phyloP scores from a whole-genome alignment of 2,329 filamentous ascomycete species.

The Aspergillus costaricaensis region DNA sequence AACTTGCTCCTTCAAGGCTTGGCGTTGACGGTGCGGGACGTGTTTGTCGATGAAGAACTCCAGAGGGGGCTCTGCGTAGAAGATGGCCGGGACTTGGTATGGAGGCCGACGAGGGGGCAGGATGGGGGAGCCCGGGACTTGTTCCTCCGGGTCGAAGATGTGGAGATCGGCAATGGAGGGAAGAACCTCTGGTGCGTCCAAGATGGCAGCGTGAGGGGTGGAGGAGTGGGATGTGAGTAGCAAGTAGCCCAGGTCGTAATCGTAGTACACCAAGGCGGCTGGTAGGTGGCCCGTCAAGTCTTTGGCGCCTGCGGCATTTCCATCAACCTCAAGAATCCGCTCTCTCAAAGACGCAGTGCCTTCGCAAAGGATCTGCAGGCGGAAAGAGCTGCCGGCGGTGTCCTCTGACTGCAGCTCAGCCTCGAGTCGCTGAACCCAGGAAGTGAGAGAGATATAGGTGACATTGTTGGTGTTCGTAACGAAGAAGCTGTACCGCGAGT shows the following conservation, averaged over 20 bases:
- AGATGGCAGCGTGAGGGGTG: conserved; percentile 53
- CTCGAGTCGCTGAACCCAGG: conserved; percentile 60
- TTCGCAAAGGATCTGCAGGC: conserved; percentile 58
- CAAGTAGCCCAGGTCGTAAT: conserved; percentile 60
- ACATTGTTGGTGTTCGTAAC: conserved; percentile 58
- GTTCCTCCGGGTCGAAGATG: conserved; percentile 27
- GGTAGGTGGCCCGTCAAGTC: conserved; percentile 42
- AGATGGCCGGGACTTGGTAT: conserved; percentile 45
- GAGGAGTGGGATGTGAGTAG: conserved; percentile 53
- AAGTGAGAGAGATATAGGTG: conserved; percentile 56
- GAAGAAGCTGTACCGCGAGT: conserved; percentile 61
- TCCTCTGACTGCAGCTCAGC: conserved; percentile 57
- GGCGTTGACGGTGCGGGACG: conserved; percentile 45
- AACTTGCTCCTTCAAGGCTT: conserved; percentile 48
- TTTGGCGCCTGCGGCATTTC: conserved; percentile 25
- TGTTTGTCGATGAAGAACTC: conserved; percentile 46
- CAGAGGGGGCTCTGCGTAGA: conserved; percentile 43
- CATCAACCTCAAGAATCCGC: conserved; percentile 47
- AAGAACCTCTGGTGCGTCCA: conserved; percentile 51
- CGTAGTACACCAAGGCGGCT: conserved; percentile 55
- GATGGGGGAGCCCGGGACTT: conserved; percentile 25
- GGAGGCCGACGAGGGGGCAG: conserved; percentile 42
- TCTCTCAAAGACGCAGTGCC: conserved; percentile 53
- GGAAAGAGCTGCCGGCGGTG: conserved; percentile 56
- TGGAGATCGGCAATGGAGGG: conserved; percentile 30